These are phyloP conservation scores for Aspergillus carlsbadensis DNA, from an alignment of 495 filamentous ascomycete species.

Conservation along the genomic window DNA sequence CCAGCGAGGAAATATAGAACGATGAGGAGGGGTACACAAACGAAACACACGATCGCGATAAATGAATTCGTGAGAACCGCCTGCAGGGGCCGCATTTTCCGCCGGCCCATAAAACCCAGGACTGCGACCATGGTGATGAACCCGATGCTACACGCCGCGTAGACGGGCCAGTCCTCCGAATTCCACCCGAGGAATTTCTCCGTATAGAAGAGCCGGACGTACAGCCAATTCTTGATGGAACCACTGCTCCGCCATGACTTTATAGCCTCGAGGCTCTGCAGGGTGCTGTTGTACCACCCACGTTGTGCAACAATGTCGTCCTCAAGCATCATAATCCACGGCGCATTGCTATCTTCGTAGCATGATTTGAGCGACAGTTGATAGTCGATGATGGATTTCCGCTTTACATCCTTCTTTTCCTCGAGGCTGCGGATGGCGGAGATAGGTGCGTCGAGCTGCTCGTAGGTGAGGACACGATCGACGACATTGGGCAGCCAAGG, in stretches of 20 bases:
- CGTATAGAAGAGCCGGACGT: constrained; percentile 59
- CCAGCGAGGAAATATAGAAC: constrained; percentile 37
- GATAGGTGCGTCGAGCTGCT: constrained; percentile 11
- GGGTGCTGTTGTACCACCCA: constrained; percentile 49
- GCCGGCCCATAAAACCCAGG: constrained; percentile 18
- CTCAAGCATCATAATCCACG: constrained; percentile 53
- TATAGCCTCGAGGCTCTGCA: constrained; percentile 36
- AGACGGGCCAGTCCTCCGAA: constrained; percentile 46
- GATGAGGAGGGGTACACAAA: constrained; percentile 34
- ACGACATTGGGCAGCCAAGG: constrained; percentile 48
- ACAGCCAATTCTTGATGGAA: constrained; percentile 36
- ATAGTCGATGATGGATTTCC: constrained; percentile 53
- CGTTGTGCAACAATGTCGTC: constrained; percentile 54
- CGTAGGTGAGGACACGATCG: constrained; percentile 24
- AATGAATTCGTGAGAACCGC: constrained; percentile 26
- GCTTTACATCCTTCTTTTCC: constrained; percentile 26
- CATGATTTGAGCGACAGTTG: constrained; percentile 45
- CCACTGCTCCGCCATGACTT: constrained; percentile 27
- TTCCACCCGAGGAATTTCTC: constrained; percentile 58
- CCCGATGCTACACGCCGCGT: constrained; percentile 35
- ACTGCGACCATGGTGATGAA: constrained; percentile 19
- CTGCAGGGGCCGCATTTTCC: constrained; percentile 13
- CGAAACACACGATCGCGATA: constrained; percentile 23
- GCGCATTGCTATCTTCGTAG: constrained; percentile 35
- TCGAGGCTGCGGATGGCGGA: constrained; percentile 26